These are phyloP conservation scores for Trichoderma afroharzianum DNA, from an alignment of 2,329 filamentous ascomycete genomes.

Conservation along the genomic window DNA sequence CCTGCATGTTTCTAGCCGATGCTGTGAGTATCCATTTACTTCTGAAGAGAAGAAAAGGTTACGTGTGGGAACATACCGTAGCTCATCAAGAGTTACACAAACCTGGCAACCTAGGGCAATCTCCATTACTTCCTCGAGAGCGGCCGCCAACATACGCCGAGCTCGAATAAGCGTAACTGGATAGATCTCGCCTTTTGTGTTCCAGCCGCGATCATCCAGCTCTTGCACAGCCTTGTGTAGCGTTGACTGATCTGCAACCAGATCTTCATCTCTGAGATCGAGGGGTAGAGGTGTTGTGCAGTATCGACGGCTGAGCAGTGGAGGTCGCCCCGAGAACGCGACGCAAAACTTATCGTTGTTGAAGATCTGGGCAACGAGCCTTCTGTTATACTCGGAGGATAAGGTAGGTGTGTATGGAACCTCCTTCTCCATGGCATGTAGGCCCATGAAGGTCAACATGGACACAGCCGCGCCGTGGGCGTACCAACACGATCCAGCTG, in stretches of 20 bases:
- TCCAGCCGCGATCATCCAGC: constrained; percentile 52
- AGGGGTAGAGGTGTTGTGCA: constrained; percentile 51
- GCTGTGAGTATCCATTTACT: not conserved
- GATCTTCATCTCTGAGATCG: constrained; percentile 49
- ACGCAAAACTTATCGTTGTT: constrained; percentile 48
- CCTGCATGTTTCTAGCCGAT: not conserved
- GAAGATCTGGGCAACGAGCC: constrained; percentile 36
- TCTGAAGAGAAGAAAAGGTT: too few species aligned
- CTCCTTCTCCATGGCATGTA: constrained; percentile 28
- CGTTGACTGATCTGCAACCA: constrained; percentile 40
- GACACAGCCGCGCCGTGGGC: constrained; percentile 36
- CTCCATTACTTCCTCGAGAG: constrained; percentile 58
- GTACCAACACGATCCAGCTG: constrained; percentile 32
- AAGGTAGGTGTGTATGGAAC: constrained; percentile 31
- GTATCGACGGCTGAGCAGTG: constrained; percentile 49
- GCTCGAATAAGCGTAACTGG: constrained; percentile 45
- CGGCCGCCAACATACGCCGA: constrained; percentile 44
- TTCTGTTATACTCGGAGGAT: constrained; percentile 31
- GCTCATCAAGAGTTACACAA: constrained; percentile 5
- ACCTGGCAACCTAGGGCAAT: constrained; percentile 43
- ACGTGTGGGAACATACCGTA: not conserved
- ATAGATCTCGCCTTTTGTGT: constrained; percentile 40
- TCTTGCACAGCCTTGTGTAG: constrained; percentile 19
- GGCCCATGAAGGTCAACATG: constrained; percentile 34
- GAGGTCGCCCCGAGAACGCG: constrained; percentile 53